phyloP scores from a whole-genome alignment of 2,329 filamentous ascomycete genomes.

The Ascochyta rabiei region DNA sequence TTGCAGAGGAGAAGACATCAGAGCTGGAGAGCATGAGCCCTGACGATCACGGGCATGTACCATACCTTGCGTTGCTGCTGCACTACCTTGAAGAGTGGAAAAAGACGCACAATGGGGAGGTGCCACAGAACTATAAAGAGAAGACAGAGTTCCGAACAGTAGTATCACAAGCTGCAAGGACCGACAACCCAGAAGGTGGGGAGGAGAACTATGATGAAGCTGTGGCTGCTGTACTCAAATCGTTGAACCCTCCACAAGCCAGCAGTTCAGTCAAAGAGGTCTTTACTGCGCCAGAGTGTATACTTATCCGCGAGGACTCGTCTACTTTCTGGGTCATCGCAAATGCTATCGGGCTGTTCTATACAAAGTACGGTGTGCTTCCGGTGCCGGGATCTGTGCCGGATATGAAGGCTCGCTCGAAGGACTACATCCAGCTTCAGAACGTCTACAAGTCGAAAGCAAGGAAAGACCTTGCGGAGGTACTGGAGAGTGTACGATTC shows the following conservation, averaged over 20 bases:
- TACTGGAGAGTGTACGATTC: slow-evolving; percentile 68
- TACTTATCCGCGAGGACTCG: slow-evolving; percentile 53
- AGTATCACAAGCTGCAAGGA: slow-evolving; percentile 71
- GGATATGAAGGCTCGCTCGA: slow-evolving; percentile 96
- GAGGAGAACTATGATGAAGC: slow-evolving; percentile 99
- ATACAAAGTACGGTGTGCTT: slow-evolving; percentile 72
- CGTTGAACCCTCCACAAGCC: slow-evolving; percentile 72
- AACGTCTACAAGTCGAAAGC: slow-evolving; percentile 93
- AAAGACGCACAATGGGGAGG: slow-evolving; percentile 66
- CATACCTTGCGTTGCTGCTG: slow-evolving; percentile 82
- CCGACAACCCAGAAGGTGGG: slow-evolving; percentile 77
- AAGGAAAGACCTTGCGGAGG: slow-evolving; percentile 75
- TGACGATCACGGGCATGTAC: slow-evolving; percentile 89
- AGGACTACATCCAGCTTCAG: slow-evolving; percentile 87
- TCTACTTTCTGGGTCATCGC: slow-evolving; percentile 89
- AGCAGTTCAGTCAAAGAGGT: slow-evolving; percentile 75
- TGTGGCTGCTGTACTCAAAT: slow-evolving; percentile 83
- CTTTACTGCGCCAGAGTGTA: slow-evolving; percentile 71
- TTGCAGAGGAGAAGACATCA: slow-evolving; percentile 69
- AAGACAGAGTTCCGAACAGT: slow-evolving; percentile 81
- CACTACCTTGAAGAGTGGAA: slow-evolving; percentile 86
- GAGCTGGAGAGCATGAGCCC: slow-evolving; percentile 73
- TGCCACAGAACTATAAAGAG: slow-evolving; percentile 78
- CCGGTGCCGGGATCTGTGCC: slow-evolving; percentile 87
- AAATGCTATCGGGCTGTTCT: slow-evolving; percentile 77